A percentile compares a stretch with the other conserved stretches of the same genome.
phyloP scores from a whole-genome alignment of 2,329 filamentous ascomycete species.

The Pestalotiopsis sp. region DNA sequence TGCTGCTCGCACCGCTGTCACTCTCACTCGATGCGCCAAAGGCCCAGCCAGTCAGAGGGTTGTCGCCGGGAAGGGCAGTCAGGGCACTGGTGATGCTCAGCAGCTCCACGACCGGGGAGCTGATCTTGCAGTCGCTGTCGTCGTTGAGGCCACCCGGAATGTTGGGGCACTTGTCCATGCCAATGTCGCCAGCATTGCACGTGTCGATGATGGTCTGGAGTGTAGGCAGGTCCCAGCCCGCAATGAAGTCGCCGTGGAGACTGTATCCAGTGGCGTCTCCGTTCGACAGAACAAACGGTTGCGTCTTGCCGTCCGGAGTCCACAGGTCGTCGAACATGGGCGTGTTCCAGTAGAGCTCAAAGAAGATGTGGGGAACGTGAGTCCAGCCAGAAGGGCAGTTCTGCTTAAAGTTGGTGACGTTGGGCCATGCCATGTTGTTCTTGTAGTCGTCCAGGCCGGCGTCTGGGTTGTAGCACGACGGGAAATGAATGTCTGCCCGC shows the following conservation, averaged over 20 bases:
- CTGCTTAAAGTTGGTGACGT: conserved; percentile 46
- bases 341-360: conserved; percentile 64
- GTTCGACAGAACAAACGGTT: conserved; percentile 70
- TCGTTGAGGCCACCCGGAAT: conserved; percentile 57
- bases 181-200: conserved; percentile 61
- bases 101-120: conserved; percentile 49
- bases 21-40: background rate
- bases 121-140: conserved; percentile 52
- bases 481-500: conserved; percentile 71
- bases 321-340: conserved; percentile 53
- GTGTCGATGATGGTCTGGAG: conserved; percentile 70
- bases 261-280: conserved; percentile 73
- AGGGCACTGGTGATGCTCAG: conserved; percentile 32
- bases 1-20: background rate
- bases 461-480: conserved; percentile 72
- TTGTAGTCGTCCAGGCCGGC: conserved; percentile 61
- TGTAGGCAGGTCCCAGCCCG: conserved; percentile 68
- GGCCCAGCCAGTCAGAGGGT: conserved; percentile 54
- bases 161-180: conserved; percentile 65
- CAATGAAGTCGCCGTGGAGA: conserved; percentile 73
- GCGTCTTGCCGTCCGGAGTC: conserved; percentile 53
- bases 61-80: conserved; percentile 55
- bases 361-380: conserved; percentile 61
- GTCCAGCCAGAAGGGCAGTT: conserved; percentile 59
- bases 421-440: conserved; percentile 69